Evolutionary conservation across 2,329 filamentous ascomycete species (phyloP), one percentile per base, ranked within the genome.

Genomic region (Scedosporium apiospermum): DNA sequence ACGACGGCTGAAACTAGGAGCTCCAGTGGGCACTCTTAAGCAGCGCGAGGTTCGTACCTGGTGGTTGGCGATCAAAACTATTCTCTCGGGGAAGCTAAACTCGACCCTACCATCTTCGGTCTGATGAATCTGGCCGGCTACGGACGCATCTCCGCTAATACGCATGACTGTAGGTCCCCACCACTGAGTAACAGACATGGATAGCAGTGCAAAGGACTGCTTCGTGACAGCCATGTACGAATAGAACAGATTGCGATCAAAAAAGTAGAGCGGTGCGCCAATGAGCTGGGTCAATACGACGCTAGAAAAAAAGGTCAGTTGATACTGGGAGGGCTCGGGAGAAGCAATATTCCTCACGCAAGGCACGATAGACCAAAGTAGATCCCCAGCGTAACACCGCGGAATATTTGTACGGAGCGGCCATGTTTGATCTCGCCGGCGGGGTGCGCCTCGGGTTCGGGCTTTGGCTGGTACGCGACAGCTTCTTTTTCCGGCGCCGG

Each of bases 171-270:
- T 95, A 3, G 91, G 90, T n/a, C 89, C 88, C 88, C 90, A 96
- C 80, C 90, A 90, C 69, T 93, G 86, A 14, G 90, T 96, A 78
- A 93, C 86, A 55, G 88, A 88, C 21, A 88, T 92, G 65, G 88
- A 86, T 55, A 91, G 77, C 16, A 96, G 81, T 44, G 89, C 90
- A 72, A 96, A 96, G 1, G 85, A 90, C 70, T 90, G 85, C 74
- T 96, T 96, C 10, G 91, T 95, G 73, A 91, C 83, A 49, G 90
- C 86, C 85, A 96, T 96, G 76, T 91, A 96, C 65, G 87, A 83
- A 74, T 96, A 89, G 77, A 91, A 96, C 70, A 89, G 83, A 57
- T 91, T 87, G 63, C 85, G 85, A 71, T 91, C 88, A 69, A 91
- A 77, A 65, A 87, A 82, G 71, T 95, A 95, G 58, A 96, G 75